phyloP scores from a whole-genome alignment of 768 basidiomycete species.

The Mycena amicta region DNA sequence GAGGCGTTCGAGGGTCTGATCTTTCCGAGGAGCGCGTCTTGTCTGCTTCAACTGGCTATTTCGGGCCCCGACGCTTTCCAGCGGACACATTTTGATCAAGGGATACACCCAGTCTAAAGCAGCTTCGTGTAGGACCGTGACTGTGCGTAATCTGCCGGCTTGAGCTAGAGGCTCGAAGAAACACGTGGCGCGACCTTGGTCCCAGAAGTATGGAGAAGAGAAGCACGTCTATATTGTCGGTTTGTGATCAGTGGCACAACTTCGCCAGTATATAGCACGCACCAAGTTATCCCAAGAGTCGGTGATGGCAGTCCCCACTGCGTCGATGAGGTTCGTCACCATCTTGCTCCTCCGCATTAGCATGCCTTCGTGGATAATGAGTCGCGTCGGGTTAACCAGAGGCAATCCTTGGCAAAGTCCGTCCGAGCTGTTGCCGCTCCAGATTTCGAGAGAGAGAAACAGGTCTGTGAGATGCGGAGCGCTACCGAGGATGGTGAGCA shows the following conservation, averaged over 20 bases:
- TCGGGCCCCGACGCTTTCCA: neutral
- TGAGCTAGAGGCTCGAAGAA: neutral
- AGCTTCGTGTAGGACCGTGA: neutral
- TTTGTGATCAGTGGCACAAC: neutral
- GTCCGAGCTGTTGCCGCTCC: neutral
- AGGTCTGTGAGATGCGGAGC: neutral
- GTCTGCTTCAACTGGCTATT: neutral
- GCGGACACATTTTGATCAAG: neutral
- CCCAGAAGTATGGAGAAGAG: neutral
- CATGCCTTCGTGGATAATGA: neutral
- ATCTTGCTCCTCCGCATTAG: neutral
- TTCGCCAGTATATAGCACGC: neutral
- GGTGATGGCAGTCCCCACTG: neutral
- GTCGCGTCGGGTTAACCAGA: neutral
- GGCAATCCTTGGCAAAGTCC: neutral
- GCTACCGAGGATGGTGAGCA: neutral
- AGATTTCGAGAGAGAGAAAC: neutral
- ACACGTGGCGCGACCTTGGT: neutral
- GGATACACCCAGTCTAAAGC: neutral
- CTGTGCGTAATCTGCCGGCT: neutral
- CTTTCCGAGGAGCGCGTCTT: neutral
- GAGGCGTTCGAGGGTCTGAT: neutral
- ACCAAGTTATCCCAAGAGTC: neutral
- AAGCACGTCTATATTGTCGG: neutral
- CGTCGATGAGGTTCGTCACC: neutral